phyloP scores from a whole-genome alignment of 345 rosid genomes.

The Excoecaria cochinchinensis region DNA sequence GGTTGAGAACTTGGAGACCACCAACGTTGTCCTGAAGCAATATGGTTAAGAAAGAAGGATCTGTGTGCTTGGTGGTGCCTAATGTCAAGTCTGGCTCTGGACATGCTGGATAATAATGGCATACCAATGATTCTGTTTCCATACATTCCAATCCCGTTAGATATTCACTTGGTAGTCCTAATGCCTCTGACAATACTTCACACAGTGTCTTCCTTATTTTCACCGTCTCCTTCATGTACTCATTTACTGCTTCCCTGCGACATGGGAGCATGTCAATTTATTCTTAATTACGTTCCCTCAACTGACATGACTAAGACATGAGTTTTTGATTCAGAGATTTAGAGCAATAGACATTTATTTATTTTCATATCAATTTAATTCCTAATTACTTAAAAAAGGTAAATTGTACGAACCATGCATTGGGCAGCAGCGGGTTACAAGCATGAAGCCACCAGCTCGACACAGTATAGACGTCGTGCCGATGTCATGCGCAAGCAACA shows the following conservation, averaged over 20 bases:
- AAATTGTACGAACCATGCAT: no score
- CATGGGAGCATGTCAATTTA: not conserved
- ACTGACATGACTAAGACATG: no score
- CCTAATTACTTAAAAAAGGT: no score
- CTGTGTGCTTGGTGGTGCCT: constrained; percentile 46
- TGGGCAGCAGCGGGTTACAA: no score
- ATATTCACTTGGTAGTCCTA: constrained; percentile 37
- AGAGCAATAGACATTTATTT: no score
- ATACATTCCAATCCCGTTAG: constrained; percentile 42
- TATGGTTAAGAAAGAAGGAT: constrained; percentile 45
- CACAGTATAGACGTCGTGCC: no score
- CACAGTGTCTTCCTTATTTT: constrained; percentile 30
- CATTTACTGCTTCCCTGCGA: constrained; percentile 38
- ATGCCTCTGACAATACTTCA: constrained; percentile 44
- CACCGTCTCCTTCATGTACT: constrained; percentile 36
- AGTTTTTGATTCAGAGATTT: no score
- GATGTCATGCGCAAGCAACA: no score
- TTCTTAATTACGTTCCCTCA: no score
- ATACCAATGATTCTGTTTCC: constrained; percentile 42
- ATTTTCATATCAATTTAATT: no score
- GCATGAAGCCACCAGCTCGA: no score
- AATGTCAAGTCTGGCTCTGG: constrained; percentile 51
- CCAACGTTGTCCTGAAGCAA: constrained; percentile 46
- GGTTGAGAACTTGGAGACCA: constrained; percentile 51
- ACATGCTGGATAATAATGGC: constrained; percentile 54